Base-by-base conservation (phyloP, 2,329 filamentous ascomycete genomes). In the Aureobasidium uvarum region DNA sequence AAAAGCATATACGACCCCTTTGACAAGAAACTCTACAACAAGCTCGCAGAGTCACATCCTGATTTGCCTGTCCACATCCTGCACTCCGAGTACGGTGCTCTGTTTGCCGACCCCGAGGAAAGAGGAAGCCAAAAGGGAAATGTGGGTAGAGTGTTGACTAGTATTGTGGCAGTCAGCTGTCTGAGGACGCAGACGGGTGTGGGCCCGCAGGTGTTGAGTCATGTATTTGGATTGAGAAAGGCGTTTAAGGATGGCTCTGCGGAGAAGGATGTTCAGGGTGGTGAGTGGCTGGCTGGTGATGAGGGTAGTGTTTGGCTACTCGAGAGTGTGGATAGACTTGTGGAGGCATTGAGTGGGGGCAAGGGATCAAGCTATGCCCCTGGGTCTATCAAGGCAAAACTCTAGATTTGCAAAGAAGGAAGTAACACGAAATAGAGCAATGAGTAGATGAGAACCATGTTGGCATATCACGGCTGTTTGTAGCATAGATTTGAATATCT, bases 1-100 rank as follows among this genome's bases (percentile, higher is more conserved):
- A 81, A 89, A 70, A 88, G 85, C 7, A 86, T 96, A 59, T 96
- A 96, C 78, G 79, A 82, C 0, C 90, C 90, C 2, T 89, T 92
- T 70, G 87, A 90, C 73, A 79, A 79, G 16, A 93, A 92, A 77
- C 83, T 96, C 6, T 81, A 86, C 66, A 79, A 81, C 59, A 91
- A 89, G 77, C 85, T 96, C 1, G 89, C 85, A 0, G 81, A 83
- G n/a, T 86, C 88, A 13, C 91, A 96, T 73, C 91, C 91, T 0
- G 91, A 95, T 74, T 77, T 96, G 28, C 91, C 91, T 0, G 89
- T 93, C 3, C 87, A 91, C 72, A 95, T 96, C 70, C 79, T 95
- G 16, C 82, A 87, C 69, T 84, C 83, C 59, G 88, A 94, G 74
- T 96, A 96, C 74, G 87, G 87, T 0, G 85, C 85, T 1, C 75